Conservation (phyloP, 169 alveolate genomes). For the Eimeria tenella region DNA sequence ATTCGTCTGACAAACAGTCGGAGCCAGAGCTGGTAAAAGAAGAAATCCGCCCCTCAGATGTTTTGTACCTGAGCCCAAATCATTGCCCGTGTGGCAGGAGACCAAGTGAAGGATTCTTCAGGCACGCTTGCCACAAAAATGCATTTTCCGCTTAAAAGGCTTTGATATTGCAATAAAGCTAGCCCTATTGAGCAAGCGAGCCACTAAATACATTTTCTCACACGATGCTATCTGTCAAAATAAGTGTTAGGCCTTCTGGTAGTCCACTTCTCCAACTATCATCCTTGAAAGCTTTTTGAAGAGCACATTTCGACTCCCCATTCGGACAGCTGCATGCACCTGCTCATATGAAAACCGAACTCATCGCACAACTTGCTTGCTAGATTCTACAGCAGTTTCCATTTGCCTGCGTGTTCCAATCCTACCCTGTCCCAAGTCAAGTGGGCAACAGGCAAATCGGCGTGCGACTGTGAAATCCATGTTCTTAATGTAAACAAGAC, state of each 20-base stretch:
- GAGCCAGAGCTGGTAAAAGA: neutral
- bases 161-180: no score
- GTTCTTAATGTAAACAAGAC: neutral
- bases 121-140: no score
- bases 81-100: neutral
- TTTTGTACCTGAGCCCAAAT: conserved; percentile 29
- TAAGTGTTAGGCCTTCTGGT: conserved; percentile 28
- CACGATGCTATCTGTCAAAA: neutral
- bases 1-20: neutral
- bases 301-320: neutral
- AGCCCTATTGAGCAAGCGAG: no score
- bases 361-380: no score
- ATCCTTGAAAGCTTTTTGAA: conserved; percentile 6
- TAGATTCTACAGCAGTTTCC: no score
- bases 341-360: neutral
- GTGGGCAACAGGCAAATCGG: no score
- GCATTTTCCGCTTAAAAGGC: no score
- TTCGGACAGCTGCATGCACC: conserved; percentile 48
- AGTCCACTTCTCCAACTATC: neutral
- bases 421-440: no score
- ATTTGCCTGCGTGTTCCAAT: no score
- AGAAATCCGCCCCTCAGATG: neutral
- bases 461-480: neutral
- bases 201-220: neutral
- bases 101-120: neutral